Percentiles rank a stretch among this genome's conserved stretches.
These are phyloP conservation scores for Phytophthora melonis DNA, from an alignment of 352 stramenopile species.

Conservation along the genomic window DNA sequence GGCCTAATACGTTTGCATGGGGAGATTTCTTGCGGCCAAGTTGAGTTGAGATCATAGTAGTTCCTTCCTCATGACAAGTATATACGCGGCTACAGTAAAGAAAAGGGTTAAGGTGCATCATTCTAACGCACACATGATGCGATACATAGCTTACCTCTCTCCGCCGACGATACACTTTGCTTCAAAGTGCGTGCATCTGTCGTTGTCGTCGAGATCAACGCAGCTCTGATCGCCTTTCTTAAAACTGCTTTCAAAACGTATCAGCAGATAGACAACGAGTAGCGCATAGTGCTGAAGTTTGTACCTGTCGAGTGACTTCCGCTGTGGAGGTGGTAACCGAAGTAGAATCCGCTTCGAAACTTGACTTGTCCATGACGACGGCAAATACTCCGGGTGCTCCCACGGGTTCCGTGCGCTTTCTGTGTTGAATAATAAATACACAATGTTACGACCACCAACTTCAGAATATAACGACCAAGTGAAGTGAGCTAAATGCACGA, in stretches of 20 bases:
- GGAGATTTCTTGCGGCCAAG: slow-evolving; percentile 6
- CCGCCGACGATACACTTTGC: slow-evolving; percentile 53
- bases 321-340: slow-evolving; percentile 18
- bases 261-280: neutral
- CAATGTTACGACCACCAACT: neutral
- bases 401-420: slow-evolving; percentile 41
- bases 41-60: slow-evolving; percentile 17
- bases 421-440: neutral
- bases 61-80: slow-evolving; percentile 27
- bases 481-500: neutral
- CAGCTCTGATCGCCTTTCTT: neutral
- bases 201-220: neutral
- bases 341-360: slow-evolving; percentile 75
- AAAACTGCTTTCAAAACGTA: neutral
- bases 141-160: slow-evolving; percentile 47
- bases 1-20: neutral
- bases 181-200: slow-evolving; percentile 44
- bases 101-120: slow-evolving; percentile 5
- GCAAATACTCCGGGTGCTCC: slow-evolving; percentile 66
- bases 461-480: neutral
- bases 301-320: slow-evolving; percentile 17
- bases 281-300: neutral
- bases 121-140: neutral
- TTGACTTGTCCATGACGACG: slow-evolving; percentile 70
- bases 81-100: slow-evolving; percentile 31